Conservation (phyloP, 352 stramenopile genomes). For the Discostella stelligera region DNA sequence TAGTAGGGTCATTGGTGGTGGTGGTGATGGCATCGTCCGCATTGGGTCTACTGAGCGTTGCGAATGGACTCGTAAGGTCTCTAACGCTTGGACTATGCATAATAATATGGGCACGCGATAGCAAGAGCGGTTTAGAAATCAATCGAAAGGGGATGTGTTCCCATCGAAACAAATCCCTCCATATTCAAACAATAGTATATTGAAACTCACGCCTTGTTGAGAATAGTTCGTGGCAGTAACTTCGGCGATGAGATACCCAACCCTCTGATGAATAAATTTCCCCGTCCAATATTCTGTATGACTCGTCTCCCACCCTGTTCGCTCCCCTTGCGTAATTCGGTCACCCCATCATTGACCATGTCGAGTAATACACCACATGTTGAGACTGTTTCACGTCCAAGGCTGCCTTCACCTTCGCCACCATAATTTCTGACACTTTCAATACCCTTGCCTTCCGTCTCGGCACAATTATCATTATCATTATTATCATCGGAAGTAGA, state of each 20-base stretch:
- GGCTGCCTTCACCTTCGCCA: too few species aligned
- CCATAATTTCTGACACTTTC: too few species aligned
- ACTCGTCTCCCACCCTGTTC: neutral
- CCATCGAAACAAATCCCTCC: neutral
- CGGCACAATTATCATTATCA: neutral
- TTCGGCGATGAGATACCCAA: neutral
- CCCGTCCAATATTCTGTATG: slow-evolving; percentile 2
- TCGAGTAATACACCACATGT: slow-evolving; percentile 31
- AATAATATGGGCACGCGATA: neutral
- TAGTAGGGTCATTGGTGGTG: neutral
- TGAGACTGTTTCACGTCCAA: too few species aligned
- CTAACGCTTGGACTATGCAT: neutral
- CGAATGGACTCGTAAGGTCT: neutral
- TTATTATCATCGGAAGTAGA: neutral
- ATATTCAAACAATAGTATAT: too few species aligned
- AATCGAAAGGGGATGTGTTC: neutral
- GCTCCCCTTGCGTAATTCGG: neutral
- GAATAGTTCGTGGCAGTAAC: neutral
- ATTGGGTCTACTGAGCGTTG: neutral
- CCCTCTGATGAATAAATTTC: neutral
- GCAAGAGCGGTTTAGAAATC: neutral
- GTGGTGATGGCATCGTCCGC: neutral
- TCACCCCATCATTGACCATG: slow-evolving; percentile 14
- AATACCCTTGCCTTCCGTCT: neutral
- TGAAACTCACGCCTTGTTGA: neutral